A percentile compares a stretch with the other conserved stretches of the same genome.
phyloP scores from a whole-genome alignment of 306 rosid genomes.

The Gastrolobium villosum region DNA sequence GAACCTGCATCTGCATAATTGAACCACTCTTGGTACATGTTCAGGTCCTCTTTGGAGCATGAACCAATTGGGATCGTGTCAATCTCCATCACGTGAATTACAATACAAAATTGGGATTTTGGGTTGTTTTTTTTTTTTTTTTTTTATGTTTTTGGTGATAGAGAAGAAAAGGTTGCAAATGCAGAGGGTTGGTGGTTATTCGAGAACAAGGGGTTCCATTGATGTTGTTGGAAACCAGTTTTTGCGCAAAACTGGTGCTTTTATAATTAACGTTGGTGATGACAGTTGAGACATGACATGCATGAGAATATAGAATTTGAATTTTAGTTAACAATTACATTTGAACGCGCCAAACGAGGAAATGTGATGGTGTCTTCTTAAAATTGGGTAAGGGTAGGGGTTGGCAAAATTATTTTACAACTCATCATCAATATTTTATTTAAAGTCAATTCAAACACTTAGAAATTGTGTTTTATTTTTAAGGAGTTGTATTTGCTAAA shows the following conservation, averaged over 20 bases:
- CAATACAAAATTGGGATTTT: not conserved
- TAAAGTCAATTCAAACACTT: not conserved
- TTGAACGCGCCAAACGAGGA: not conserved
- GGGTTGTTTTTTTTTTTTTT: not conserved
- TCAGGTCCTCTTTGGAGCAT: slow-evolving; percentile 68
- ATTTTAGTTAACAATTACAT: not conserved
- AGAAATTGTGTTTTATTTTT: too few species aligned
- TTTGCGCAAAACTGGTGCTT: slow-evolving; percentile 29
- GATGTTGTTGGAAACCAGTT: not conserved
- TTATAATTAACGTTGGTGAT: not conserved
- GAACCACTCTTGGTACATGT: slow-evolving; percentile 84
- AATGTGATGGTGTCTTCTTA: not conserved
- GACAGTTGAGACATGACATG: not conserved
- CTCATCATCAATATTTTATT: not conserved
- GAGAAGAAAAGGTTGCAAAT: slow-evolving; percentile 21
- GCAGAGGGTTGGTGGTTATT: slow-evolving; percentile 22
- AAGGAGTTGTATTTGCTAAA: not conserved
- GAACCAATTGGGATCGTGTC: slow-evolving; percentile 54
- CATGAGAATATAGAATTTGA: not conserved
- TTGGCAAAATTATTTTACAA: not conserved
- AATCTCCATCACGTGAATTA: slow-evolving; percentile 66
- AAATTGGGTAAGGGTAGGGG: not conserved
- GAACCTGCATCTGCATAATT: slow-evolving; percentile 85
- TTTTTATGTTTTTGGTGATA: not conserved
- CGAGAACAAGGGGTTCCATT: slow-evolving; percentile 20